Conservation (phyloP, 106 monocot genomes). For the Dioscorea zingiberensis region DNA sequence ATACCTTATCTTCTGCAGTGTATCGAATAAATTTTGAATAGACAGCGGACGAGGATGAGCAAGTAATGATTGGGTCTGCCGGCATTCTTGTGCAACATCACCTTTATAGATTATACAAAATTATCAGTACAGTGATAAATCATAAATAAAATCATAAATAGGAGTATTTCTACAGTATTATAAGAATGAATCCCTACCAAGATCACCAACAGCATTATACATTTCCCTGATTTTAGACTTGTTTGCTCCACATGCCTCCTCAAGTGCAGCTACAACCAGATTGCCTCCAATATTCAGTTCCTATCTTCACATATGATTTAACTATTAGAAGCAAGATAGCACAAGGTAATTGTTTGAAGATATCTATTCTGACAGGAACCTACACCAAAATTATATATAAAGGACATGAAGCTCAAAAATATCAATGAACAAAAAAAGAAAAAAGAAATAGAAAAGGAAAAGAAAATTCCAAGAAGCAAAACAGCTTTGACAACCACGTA, state of each 20-base stretch:
- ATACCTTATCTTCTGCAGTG: constrained; percentile 80
- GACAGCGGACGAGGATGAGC: constrained; percentile 63
- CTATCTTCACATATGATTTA: constrained; percentile 35
- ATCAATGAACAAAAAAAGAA: no score
- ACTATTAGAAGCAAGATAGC: no score
- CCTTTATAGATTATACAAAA: constrained; percentile 32
- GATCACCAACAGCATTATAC: constrained; percentile 82
- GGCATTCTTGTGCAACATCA: constrained; percentile 90
- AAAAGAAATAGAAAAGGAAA: no score
- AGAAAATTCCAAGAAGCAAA: no score
- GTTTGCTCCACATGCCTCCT: constrained; percentile 70
- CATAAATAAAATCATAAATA: no score
- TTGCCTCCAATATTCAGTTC: constrained; percentile 91
- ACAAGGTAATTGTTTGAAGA: no score
- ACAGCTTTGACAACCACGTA: no score
- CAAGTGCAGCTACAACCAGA: constrained; percentile 69
- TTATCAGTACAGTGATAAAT: no score
- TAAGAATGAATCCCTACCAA: constrained; percentile 37
- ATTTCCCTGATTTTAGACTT: constrained; percentile 76
- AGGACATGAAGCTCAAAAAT: no score
- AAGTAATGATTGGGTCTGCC: constrained; percentile 77
- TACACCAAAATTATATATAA: no score
- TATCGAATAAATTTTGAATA: constrained; percentile 46
- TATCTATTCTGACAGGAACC: no score
- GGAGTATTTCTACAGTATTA: no score